Conservation (phyloP, 2,329 filamentous ascomycete genomes). For the Pseudopithomyces chartarum region DNA sequence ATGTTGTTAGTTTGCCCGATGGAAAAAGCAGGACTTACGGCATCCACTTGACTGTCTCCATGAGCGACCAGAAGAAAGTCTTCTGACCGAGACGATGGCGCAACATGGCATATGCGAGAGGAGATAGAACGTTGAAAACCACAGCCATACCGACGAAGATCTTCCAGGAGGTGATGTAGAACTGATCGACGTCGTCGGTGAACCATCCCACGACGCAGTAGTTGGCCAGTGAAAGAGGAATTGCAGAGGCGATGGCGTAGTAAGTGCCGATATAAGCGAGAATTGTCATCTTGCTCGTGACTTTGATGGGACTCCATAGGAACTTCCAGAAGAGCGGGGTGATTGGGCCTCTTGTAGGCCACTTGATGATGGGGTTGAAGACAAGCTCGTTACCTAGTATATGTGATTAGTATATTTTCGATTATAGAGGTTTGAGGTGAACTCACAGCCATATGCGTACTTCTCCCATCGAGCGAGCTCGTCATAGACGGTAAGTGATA, state of each 20-base stretch:
- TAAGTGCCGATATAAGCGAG: constrained; percentile 72
- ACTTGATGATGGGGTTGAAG: constrained; percentile 67
- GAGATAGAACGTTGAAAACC: constrained; percentile 67
- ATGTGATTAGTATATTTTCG: not conserved
- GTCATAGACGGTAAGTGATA: constrained; percentile 73
- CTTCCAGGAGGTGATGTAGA: constrained; percentile 75
- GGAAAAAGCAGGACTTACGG: constrained; percentile 37
- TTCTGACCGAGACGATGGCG: constrained; percentile 64
- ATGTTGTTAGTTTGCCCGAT: no score
- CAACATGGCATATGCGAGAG: constrained; percentile 63
- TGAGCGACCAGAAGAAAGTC: constrained; percentile 55
- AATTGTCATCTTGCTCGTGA: constrained; percentile 71
- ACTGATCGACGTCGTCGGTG: constrained; percentile 75
- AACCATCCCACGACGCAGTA: constrained; percentile 74
- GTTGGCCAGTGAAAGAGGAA: constrained; percentile 67
- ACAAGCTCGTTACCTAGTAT: constrained; percentile 64
- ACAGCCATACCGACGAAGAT: constrained; percentile 66
- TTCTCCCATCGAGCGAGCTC: constrained; percentile 70
- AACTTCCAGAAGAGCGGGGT: constrained; percentile 67
- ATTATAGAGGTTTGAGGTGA: not conserved
- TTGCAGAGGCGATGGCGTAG: constrained; percentile 70
- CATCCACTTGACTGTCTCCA: constrained; percentile 66
- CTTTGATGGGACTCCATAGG: constrained; percentile 63
- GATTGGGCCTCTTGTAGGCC: constrained; percentile 65
- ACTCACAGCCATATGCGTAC: constrained; percentile 62